Evolutionary conservation across 768 basidiomycete species (phyloP), one percentile per base, ranked within the genome.

Genomic region (Suillus sp.): DNA sequence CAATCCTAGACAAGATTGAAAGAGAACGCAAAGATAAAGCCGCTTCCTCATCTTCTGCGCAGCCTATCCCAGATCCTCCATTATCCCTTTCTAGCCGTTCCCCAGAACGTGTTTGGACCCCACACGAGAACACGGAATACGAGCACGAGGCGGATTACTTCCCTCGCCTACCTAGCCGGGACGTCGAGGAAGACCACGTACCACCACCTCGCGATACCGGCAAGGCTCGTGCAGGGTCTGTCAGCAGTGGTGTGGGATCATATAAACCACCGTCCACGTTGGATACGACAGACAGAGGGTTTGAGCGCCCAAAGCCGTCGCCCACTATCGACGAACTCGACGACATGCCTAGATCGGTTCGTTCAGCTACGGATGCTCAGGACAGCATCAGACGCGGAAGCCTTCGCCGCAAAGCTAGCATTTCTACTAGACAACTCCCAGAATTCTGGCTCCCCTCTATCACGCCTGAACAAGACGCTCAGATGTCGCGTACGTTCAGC

Each of bases 401-500:
- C 58, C 70, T 77, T 34, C 71, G 69, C 20, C 72, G 74, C 38
- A 72, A 80, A 53, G 75, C 77, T 14, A 74, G 77, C 63, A 73
- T 68, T 68, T 77, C 14, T 71, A 71, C 57, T 68, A 76, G 62
- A 69, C 79, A 62, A 69, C 70, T 73, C 1, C 82, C 79, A 16
- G 81, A 84, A 62, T 71, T 84, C 35, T 85, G 85, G 84, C 81
- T 78, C 42, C 83, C 84, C 3, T 70, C 79, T 0, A 77, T 80
- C 22, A 77, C 81, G 1, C 77, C 80, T 1, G 79, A 81, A 62
- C 80, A 84, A 59, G 83, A 83, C 42, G 72, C 72, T 0, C 69
- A 78, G 14, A 69, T 76, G 47, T 78, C 79, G 2, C 81, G 79
- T 60, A 75, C 81, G 4, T 78, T 78, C 62, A 71, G 75, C 14